Evolutionary conservation across 345 rosid genomes (phyloP).

Genomic region (Populus alba): DNA sequence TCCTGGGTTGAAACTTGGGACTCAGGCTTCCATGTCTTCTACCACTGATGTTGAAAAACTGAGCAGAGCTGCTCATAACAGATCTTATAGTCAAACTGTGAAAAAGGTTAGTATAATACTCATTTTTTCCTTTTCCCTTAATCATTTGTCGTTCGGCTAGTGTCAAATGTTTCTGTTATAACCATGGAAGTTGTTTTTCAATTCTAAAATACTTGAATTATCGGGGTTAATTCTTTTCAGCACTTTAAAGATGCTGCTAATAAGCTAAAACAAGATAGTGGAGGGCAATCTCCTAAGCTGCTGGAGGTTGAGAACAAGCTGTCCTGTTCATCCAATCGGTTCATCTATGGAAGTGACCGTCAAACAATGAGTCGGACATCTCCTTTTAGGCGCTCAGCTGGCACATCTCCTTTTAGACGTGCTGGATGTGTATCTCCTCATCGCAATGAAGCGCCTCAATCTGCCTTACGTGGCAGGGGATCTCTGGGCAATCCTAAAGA

Average conservation of each 20-base stretch:
- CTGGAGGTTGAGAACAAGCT: slow-evolving; percentile 34
- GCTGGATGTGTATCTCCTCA: slow-evolving; percentile 51
- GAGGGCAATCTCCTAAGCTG: slow-evolving; percentile 42
- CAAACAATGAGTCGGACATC: slow-evolving; percentile 38
- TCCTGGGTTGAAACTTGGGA: slow-evolving; percentile 51
- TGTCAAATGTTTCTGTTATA: slow-evolving; percentile 7
- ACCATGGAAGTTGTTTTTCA: slow-evolving; percentile 7
- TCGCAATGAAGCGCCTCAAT: slow-evolving; percentile 47
- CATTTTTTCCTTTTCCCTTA: not conserved
- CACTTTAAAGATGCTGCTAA: slow-evolving; percentile 35
- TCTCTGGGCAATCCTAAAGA: slow-evolving; percentile 56
- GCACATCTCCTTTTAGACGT: slow-evolving; percentile 47
- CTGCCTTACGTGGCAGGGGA: slow-evolving; percentile 48
- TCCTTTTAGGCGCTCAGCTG: slow-evolving; percentile 49
- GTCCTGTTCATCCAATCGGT: slow-evolving; percentile 40
- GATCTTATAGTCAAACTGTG: slow-evolving; percentile 42
- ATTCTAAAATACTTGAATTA: slow-evolving; percentile 1
- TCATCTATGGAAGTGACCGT: slow-evolving; percentile 35
- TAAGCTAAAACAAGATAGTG: slow-evolving; percentile 36
- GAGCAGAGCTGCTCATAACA: slow-evolving; percentile 38
- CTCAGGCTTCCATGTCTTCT: slow-evolving; percentile 38
- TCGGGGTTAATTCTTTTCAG: slow-evolving; percentile 34
- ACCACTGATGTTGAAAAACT: slow-evolving; percentile 32
- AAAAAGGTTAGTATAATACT: slow-evolving; percentile 43
- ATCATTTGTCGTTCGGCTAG: not conserved